These are phyloP conservation scores for Zopfia rhizophila DNA, from an alignment of 2,329 filamentous ascomycete genomes.

Conservation along the genomic window DNA sequence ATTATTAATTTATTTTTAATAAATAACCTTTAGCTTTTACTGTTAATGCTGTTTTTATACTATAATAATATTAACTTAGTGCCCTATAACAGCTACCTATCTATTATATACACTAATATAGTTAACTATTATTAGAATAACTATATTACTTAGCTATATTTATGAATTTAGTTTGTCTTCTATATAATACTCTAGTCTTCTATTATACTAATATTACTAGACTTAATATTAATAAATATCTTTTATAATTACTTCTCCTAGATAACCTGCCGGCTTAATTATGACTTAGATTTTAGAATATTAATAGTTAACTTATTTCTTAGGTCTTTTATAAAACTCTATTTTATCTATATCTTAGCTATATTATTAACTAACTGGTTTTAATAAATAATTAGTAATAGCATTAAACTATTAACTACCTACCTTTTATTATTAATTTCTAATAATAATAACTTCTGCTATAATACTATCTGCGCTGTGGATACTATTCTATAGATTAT, in stretches of 20 bases:
- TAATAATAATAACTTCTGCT: constrained; percentile 22
- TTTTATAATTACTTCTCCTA: not conserved
- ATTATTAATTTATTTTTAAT: constrained; percentile 14
- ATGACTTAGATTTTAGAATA: not conserved
- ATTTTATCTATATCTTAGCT: constrained; percentile 12
- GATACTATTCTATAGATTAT: constrained; percentile 26
- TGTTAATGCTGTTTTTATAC: constrained; percentile 11
- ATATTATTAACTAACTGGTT: constrained; percentile 18
- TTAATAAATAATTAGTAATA: constrained; percentile 19
- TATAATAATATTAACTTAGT: constrained; percentile 10
- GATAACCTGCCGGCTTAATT: not conserved
- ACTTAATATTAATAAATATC: constrained; percentile 13
- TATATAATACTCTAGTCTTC: constrained; percentile 23
- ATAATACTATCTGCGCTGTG: constrained; percentile 9
- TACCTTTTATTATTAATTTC: not conserved
- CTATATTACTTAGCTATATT: not conserved
- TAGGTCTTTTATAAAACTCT: constrained; percentile 24
- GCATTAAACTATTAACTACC: constrained; percentile 1
- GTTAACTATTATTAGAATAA: constrained; percentile 32
- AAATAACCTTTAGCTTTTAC: constrained; percentile 6
- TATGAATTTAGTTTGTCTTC: constrained; percentile 4
- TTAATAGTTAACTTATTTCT: constrained; percentile 7
- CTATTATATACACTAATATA: constrained; percentile 29
- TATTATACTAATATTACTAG: not conserved
- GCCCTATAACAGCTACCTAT: constrained; percentile 17